Base-by-base conservation (phyloP, 306 rosid genomes). In the Heteromeles arbutifolia region DNA sequence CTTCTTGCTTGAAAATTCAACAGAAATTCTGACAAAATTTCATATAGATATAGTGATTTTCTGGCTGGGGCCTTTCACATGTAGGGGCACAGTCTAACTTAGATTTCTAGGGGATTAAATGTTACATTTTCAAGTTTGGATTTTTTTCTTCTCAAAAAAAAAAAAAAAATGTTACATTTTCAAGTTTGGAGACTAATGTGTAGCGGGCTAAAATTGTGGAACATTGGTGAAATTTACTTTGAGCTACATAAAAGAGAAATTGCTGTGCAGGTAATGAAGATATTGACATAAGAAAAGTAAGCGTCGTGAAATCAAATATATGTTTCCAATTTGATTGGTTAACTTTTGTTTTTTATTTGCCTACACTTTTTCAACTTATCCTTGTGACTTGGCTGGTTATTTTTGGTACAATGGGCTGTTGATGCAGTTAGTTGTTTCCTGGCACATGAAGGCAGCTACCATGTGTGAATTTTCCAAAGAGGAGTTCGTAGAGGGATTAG, bases 381-480 rank as follows among this genome's bases (percentile, higher is more conserved):
- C 50, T 32, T 76, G 37, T 79, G 74, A 57, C 12, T 64, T 45
- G 37, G 56, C 53, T 72, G 52, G 53, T 32, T 67, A 57, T 71
- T 39, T 82, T 41, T 77, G 22, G 44, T 68, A 64, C 72, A 31
- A 59, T 77, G 74, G 76, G 56, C 24, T 82, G 74, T 75, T 78
- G 50, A 59, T 86, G 88, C 92, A 96, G 99, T 87, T 92, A 81
- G 98, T 96, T 88, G 89, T 96, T 84, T 96, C 99, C 25, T 96
- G 99, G 99, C 99, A 96, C 86, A 96, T 96, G 99, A 96, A 92
- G 92, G 99, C 99, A 53, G 91, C 92, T 44, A 95, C 99, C 37
- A 95, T 95, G 97, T 95, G 99, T 87, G 99, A 95, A 80, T 95
- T 92, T 88, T 87, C 99, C 75, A 95, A 90, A 87, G 89, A 92